Percentiles rank a stretch among this genome's conserved stretches.
phyloP scores from a whole-genome alignment of 148 eudicot genomes.

The Cornus florida region DNA sequence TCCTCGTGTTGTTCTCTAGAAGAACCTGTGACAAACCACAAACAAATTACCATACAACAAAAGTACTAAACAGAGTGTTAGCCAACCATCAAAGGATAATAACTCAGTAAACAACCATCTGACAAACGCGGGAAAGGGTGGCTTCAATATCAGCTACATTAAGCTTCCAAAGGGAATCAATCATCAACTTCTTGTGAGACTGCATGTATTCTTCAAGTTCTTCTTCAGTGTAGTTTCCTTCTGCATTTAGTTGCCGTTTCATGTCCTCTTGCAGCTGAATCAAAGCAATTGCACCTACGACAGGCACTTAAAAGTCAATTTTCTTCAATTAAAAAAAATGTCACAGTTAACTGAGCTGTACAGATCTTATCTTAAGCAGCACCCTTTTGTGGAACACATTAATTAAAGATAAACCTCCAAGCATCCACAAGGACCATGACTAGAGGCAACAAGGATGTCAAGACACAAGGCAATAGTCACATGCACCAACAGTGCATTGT shows the following conservation, averaged over 20 bases:
- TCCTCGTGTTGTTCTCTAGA: constrained; percentile 76
- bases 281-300: constrained; percentile 88
- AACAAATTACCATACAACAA: constrained; percentile 15
- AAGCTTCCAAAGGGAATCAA: constrained; percentile 98
- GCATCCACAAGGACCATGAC: neutral
- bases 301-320: constrained; percentile 13
- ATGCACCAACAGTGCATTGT: neutral
- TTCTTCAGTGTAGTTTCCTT: constrained; percentile 85
- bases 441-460: neutral
- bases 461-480: neutral
- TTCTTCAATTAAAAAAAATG: neutral
- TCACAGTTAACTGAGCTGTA: neutral
- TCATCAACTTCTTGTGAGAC: constrained; percentile 94
- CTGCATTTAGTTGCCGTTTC: constrained; percentile 84
- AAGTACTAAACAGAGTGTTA: neutral
- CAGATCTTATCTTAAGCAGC: neutral
- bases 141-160: constrained; percentile 96
- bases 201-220: constrained; percentile 91
- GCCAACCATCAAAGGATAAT: constrained; percentile 5
- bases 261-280: constrained; percentile 97
- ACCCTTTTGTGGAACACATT: neutral
- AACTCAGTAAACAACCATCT: constrained; percentile 57
- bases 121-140: constrained; percentile 91
- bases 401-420: neutral
- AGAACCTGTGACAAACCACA: constrained; percentile 57